Evolutionary conservation across 169 alveolate genomes (phyloP), one percentile per base, ranked within the genome.

Genomic region (Plasmodium gaboni): DNA sequence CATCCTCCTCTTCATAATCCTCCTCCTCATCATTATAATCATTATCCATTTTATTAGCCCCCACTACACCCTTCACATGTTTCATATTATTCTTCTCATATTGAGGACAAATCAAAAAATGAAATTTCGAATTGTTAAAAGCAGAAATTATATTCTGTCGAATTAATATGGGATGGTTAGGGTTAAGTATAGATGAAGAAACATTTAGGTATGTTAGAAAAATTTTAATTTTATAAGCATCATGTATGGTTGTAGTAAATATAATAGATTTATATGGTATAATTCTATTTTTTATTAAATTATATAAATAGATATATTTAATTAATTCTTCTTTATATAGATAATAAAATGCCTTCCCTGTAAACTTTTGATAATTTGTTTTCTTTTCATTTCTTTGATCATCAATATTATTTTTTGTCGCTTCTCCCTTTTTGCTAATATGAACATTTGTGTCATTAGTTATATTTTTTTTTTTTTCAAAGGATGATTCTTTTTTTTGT

Each of bases 51-150:
- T 28, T 26, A 38, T 13, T 38, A 2, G 28, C 38, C n/a, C 42
- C 73, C 3, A 9, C n/a, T 32, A n/a, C 13, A 32, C 15, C 7
- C n/a, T 32, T 65, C 55, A 26, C 26, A 32, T 42, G 19, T 2
- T 48, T 32, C 51, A 28, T 38, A 19, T 42, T 76, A 24, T 78
- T 83, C 6, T 44, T 83, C 38, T 83, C 74, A 19, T 38, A 83
- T 28, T 83, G 91, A 3, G 91, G 91, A 15, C 91, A 83, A 38
- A 83, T 83, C 51, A 83, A 83, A 22, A 67, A 83, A 53, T 57
- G 70, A 15, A 83, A 42, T 17, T 83, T 83, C n/a, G 55, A 67
- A 22, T 48, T 67, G 59, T 83, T 83, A 24, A 83, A 83, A 2
- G 85, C 64, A 2, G 24, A 28, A 68, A 83, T 83, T 13, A 83